Percentiles rank a stretch among this genome's conserved stretches.
These are phyloP conservation scores for Hemileccinum rubropunctum DNA, from an alignment of 768 basidiomycete species.

Conservation along the genomic window DNA sequence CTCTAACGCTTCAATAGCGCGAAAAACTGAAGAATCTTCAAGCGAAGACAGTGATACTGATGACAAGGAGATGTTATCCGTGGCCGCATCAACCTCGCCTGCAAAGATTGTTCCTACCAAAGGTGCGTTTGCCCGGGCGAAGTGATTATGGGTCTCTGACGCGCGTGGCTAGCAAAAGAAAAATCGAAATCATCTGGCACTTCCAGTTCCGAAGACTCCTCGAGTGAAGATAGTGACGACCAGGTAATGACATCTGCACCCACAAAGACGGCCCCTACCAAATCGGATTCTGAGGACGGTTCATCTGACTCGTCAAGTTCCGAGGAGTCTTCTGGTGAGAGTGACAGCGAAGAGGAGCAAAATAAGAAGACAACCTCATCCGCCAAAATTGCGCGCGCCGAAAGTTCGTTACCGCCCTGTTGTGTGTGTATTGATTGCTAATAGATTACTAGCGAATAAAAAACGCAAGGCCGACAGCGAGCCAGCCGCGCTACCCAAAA, in stretches of 20 bases:
- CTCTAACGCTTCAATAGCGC: too few relatives aligned
- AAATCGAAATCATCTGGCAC: conserved; percentile 11
- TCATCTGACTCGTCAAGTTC: conserved; percentile 11
- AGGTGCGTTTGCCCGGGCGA: too few relatives aligned
- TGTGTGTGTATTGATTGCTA: background rate
- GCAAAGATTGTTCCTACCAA: too few relatives aligned
- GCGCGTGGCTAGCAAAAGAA: background rate
- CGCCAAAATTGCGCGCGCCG: conserved; percentile 43
- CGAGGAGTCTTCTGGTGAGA: conserved; percentile 9
- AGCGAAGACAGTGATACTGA: too few relatives aligned
- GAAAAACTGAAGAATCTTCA: too few relatives aligned
- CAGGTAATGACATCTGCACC: conserved; percentile 32
- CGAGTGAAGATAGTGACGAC: conserved; percentile 1
- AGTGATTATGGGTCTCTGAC: too few relatives aligned
- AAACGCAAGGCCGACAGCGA: conserved; percentile 84
- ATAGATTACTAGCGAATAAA: conserved; percentile 29
- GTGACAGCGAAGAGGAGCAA: conserved; percentile 6
- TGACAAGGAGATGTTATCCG: too few relatives aligned
- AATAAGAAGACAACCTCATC: conserved; percentile 19
- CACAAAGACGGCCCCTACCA: conserved; percentile 38
- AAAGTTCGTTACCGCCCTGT: conserved; percentile 32
- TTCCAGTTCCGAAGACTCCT: conserved; percentile 14
- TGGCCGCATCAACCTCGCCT: too few relatives aligned
- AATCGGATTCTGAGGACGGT: background rate
- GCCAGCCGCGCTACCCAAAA: conserved; percentile 65